phyloP scores from a whole-genome alignment of 805 yeast genomes.

The Candida michaelii region DNA sequence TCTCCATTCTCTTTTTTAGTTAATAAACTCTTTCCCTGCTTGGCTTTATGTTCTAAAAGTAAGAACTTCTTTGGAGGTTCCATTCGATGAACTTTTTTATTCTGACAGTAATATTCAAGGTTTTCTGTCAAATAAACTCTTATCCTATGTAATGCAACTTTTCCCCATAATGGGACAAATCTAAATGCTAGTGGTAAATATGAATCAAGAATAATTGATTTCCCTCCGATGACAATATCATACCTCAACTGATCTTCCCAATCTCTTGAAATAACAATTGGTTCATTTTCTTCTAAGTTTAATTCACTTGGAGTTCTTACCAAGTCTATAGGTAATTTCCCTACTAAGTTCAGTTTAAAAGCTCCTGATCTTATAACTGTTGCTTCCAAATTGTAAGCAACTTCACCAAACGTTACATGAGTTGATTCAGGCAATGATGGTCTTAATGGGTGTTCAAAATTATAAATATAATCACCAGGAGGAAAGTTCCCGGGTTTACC shows the following conservation, averaged over 20 bases:
- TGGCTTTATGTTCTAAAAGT: slow-evolving; percentile 76
- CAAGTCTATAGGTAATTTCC: slow-evolving; percentile 60
- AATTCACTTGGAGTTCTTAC: slow-evolving; percentile 76
- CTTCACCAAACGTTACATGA: slow-evolving; percentile 77
- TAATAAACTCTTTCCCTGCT: slow-evolving; percentile 47
- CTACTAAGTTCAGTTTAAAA: slow-evolving; percentile 73
- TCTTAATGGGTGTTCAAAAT: slow-evolving; percentile 86
- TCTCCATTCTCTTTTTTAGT: slow-evolving; percentile 35
- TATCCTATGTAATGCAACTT: slow-evolving; percentile 81
- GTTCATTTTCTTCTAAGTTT: slow-evolving; percentile 86
- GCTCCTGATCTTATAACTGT: slow-evolving; percentile 76
- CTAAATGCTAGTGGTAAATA: slow-evolving; percentile 81
- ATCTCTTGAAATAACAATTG: slow-evolving; percentile 83
- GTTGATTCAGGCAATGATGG: slow-evolving; percentile 81
- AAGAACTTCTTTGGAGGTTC: slow-evolving; percentile 86
- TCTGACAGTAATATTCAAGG: slow-evolving; percentile 82
- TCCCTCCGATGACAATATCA: slow-evolving; percentile 88
- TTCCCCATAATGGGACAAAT: slow-evolving; percentile 77
- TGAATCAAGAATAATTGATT: slow-evolving; percentile 80
- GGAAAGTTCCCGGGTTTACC: slow-evolving; percentile 45
- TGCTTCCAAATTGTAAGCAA: slow-evolving; percentile 68
- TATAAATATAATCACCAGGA: slow-evolving; percentile 91
- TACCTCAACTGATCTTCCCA: slow-evolving; percentile 94
- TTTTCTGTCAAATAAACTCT: slow-evolving; percentile 86
- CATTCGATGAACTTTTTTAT: slow-evolving; percentile 84